phyloP scores from a whole-genome alignment of 2,329 filamentous ascomycete genomes.

The Fusarium luffae region DNA sequence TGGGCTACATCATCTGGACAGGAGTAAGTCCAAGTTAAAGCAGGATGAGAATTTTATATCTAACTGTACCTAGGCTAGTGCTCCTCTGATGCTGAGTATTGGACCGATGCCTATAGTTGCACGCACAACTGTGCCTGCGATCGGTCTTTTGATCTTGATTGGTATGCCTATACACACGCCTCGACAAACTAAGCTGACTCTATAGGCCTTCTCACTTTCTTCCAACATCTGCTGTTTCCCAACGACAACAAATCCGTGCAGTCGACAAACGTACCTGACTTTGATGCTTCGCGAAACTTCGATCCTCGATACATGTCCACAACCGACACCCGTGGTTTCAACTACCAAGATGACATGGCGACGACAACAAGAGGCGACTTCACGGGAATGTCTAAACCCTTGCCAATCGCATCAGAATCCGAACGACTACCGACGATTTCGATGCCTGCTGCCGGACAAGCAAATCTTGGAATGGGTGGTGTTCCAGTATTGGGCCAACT shows the following conservation, averaged over 20 bases:
- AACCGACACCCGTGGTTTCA: slow-evolving; percentile 58
- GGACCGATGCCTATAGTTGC: slow-evolving; percentile 55
- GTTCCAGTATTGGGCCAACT: slow-evolving; percentile 55
- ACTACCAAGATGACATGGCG: slow-evolving; percentile 63
- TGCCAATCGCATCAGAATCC: slow-evolving; percentile 22
- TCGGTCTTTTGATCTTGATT: slow-evolving; percentile 61
- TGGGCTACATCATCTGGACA: slow-evolving; percentile 64
- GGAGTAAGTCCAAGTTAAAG: slow-evolving; percentile 56
- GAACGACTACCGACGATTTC: slow-evolving; percentile 53
- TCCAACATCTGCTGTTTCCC: slow-evolving; percentile 40
- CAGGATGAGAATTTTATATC: neutral
- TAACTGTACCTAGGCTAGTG: slow-evolving; percentile 57
- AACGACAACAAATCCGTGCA: slow-evolving; percentile 3
- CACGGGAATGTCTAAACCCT: slow-evolving; percentile 29
- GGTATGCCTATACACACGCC: slow-evolving; percentile 50
- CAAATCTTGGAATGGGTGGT: slow-evolving; percentile 52
- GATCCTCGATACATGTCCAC: slow-evolving; percentile 48
- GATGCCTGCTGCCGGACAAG: slow-evolving; percentile 52
- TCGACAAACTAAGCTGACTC: slow-evolving; percentile 7
- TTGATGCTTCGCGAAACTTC: slow-evolving; percentile 29
- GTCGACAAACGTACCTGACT: slow-evolving; percentile 5
- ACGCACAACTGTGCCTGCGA: slow-evolving; percentile 62
- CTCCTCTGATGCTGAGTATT: slow-evolving; percentile 62
- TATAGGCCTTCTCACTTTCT: slow-evolving; percentile 52
- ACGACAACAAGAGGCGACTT: slow-evolving; percentile 50